Percentiles rank a stretch among this genome's conserved stretches.
These are phyloP conservation scores for Biscogniauxia mediterranea DNA, from an alignment of 2,329 filamentous ascomycete genomes.

Conservation along the genomic window DNA sequence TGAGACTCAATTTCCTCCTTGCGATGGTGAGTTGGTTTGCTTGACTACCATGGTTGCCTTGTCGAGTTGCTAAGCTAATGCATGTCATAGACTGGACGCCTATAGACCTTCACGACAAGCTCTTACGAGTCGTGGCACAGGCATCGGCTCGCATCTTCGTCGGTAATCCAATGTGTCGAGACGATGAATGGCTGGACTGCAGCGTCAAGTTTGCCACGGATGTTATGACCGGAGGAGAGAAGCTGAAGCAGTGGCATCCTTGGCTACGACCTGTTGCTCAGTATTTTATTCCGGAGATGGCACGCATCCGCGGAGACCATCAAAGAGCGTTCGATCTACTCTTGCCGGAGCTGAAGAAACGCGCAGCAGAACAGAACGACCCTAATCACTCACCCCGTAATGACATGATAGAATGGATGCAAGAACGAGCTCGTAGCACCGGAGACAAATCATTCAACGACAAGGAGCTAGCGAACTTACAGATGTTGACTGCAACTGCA, in stretches of 20 bases:
- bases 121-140: slow-evolving; percentile 28
- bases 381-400: slow-evolving; percentile 12
- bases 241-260: slow-evolving; percentile 30
- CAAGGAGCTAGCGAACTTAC: slow-evolving; percentile 29
- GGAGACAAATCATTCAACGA: slow-evolving; percentile 26
- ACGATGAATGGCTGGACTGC: slow-evolving; percentile 29
- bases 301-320: slow-evolving; percentile 26
- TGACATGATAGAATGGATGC: slow-evolving; percentile 33
- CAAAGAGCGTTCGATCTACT: slow-evolving; percentile 24
- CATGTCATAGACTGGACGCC: slow-evolving; percentile 25
- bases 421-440: slow-evolving; percentile 24
- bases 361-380: slow-evolving; percentile 11
- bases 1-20: slow-evolving; percentile 26
- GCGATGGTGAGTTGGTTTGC: slow-evolving; percentile 20
- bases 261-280: slow-evolving; percentile 28
- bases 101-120: slow-evolving; percentile 27
- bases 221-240: slow-evolving; percentile 29
- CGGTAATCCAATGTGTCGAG: slow-evolving; percentile 29
- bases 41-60: not conserved
- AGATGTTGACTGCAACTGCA: slow-evolving; percentile 34
- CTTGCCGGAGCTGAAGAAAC: slow-evolving; percentile 24
- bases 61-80: slow-evolving; percentile 13
- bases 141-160: slow-evolving; percentile 31
- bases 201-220: slow-evolving; percentile 29
- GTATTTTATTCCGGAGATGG: slow-evolving; percentile 29